These are phyloP conservation scores for Leishmania aethiopica DNA, from an alignment of 208 protist species.

Conservation along the genomic window DNA sequence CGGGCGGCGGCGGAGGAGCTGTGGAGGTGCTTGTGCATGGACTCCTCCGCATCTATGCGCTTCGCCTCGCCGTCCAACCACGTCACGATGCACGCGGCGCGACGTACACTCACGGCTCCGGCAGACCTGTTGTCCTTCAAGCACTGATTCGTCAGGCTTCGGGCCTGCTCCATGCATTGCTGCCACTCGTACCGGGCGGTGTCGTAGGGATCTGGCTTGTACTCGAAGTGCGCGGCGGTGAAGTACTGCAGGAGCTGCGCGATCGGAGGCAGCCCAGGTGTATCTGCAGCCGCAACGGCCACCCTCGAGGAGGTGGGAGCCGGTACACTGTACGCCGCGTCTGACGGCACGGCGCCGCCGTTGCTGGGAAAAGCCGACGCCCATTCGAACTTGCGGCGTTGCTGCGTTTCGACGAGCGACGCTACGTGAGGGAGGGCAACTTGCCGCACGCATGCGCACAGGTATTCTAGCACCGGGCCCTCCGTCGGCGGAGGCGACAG, in stretches of 20 bases:
- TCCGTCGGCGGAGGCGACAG: constrained; percentile 22
- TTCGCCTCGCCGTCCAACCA: constrained; percentile 43
- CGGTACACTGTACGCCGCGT: constrained; percentile 22
- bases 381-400: constrained; percentile 23
- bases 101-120: background rate
- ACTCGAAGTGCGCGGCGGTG: constrained; percentile 58
- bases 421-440: constrained; percentile 62
- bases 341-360: constrained; percentile 2
- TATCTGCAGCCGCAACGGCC: background rate
- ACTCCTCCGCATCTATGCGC: constrained; percentile 45
- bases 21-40: constrained; percentile 41
- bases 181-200: constrained; percentile 38
- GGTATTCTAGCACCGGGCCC: constrained; percentile 19
- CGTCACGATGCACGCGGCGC: constrained; percentile 11
- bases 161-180: constrained; percentile 24
- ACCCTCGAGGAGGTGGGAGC: background rate
- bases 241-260: constrained; percentile 49
- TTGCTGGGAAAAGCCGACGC: background rate
- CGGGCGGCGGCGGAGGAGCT: constrained; percentile 9
- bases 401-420: constrained; percentile 38
- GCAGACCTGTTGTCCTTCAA: background rate
- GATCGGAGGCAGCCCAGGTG: constrained; percentile 21
- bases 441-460: constrained; percentile 30
- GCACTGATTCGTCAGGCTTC: background rate
- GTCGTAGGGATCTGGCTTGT: constrained; percentile 49